Evolutionary conservation across 768 basidiomycete genomes (phyloP).

Genomic region (Glaciozyma martinii): DNA sequence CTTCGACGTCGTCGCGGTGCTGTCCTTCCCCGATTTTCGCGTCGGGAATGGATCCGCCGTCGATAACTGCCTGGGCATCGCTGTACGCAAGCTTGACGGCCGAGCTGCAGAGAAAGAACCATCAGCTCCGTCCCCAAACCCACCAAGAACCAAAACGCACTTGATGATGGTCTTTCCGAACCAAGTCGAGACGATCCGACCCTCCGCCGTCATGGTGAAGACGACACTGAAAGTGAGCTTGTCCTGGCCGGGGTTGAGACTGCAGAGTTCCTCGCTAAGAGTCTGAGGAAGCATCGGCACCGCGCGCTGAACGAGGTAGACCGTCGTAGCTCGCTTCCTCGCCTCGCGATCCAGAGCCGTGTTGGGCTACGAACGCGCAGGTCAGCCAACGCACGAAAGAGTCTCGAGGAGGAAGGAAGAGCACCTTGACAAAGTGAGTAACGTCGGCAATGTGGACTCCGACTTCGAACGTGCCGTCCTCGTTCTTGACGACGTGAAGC

Average conservation of each 20-base stretch:
- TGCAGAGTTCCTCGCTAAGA: conserved; percentile 88
- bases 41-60: conserved; percentile 54
- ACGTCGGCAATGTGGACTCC: conserved; percentile 97
- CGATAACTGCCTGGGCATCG: conserved; percentile 72
- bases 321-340: conserved; percentile 81
- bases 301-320: conserved; percentile 89
- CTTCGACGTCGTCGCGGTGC: conserved; percentile 51
- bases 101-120: conserved; percentile 49
- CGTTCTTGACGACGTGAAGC: conserved; percentile 74
- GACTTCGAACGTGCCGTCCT: conserved; percentile 85
- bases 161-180: conserved; percentile 88
- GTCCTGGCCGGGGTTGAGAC: conserved; percentile 76
- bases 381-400: neutral
- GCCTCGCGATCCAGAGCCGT: conserved; percentile 98
- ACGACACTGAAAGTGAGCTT: conserved; percentile 82
- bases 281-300: conserved; percentile 95
- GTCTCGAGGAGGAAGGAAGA: neutral
- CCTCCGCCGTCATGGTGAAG: conserved; percentile 77
- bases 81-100: conserved; percentile 74
- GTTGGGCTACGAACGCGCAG: conserved; percentile 36
- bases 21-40: conserved; percentile 54
- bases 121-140: neutral
- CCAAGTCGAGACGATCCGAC: conserved; percentile 74
- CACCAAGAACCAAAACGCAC: conserved; percentile 43
- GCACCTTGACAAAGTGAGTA: conserved; percentile 72